Conservation (phyloP, 768 basidiomycete genomes). For the Podaxis sp. region DNA sequence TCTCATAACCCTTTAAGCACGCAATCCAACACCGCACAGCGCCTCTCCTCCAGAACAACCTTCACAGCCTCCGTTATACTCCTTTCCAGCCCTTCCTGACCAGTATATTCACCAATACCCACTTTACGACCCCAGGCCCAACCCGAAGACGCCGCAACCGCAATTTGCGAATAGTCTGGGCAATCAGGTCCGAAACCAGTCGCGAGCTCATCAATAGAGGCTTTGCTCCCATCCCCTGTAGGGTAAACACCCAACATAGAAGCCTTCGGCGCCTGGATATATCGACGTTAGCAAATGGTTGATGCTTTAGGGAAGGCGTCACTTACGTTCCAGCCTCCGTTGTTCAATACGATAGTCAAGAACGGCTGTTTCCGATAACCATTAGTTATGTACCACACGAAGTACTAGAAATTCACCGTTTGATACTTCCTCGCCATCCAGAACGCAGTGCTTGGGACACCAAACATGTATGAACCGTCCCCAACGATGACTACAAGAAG, state of each 20-base stretch:
- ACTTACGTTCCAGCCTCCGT: conserved; percentile 65
- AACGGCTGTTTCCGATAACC: conserved; percentile 49
- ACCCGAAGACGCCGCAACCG: conserved; percentile 65
- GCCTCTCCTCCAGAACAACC: conserved; percentile 54
- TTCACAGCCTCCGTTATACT: conserved; percentile 49
- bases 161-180: conserved; percentile 63
- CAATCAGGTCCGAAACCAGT: conserved; percentile 64
- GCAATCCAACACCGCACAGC: conserved; percentile 69
- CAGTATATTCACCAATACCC: conserved; percentile 14
- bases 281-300: neutral
- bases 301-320: neutral
- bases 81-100: conserved; percentile 30
- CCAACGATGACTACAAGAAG: conserved; percentile 62
- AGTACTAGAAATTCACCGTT: conserved; percentile 41
- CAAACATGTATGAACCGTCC: conserved; percentile 70
- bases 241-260: conserved; percentile 72
- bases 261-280: conserved; percentile 50
- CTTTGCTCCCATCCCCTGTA: conserved; percentile 47
- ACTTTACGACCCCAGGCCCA: conserved; percentile 42
- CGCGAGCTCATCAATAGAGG: conserved; percentile 48
- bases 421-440: conserved; percentile 75
- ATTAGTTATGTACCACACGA: neutral
- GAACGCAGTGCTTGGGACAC: conserved; percentile 62
- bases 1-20: conserved; percentile 35
- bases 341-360: conserved; percentile 69